Evolutionary conservation across 2,329 filamentous ascomycete species (phyloP).

Genomic region (Geoglossum cookeanum): DNA sequence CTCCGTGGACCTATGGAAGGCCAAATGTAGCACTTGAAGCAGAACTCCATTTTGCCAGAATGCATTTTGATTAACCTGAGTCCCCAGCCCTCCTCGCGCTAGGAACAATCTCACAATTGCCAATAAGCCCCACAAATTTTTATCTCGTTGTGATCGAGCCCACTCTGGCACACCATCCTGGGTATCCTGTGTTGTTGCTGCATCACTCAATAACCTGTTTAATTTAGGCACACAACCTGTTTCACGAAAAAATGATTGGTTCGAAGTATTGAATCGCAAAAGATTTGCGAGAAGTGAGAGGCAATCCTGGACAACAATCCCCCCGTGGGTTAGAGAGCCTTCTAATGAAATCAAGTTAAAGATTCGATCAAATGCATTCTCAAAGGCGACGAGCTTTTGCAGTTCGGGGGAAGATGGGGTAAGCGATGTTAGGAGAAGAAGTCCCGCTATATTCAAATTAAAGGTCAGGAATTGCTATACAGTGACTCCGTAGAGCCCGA

Average conservation of each 20-base stretch:
- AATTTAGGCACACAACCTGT: constrained; percentile 64
- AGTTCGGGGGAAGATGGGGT: constrained; percentile 75
- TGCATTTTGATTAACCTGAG: constrained; percentile 62
- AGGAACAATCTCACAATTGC: constrained; percentile 58
- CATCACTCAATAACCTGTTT: constrained; percentile 44
- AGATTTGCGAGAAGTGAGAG: constrained; percentile 81
- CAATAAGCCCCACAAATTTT: constrained; percentile 5
- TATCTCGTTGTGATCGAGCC: constrained; percentile 55
- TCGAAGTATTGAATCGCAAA: constrained; percentile 68
- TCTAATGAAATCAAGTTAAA: constrained; percentile 70
- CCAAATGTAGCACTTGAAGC: constrained; percentile 60
- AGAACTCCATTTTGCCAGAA: constrained; percentile 73
- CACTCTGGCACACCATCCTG: constrained; percentile 48
- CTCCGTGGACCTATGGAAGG: constrained; percentile 56
- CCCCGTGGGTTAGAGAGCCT: constrained; percentile 64
- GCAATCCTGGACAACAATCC: constrained; percentile 80
- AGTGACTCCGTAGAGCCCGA: background rate
- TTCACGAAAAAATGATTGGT: constrained; percentile 86
- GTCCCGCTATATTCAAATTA: constrained; percentile 36
- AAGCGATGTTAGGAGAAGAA: constrained; percentile 72
- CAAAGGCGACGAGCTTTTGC: constrained; percentile 88
- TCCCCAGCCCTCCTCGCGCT: constrained; percentile 58
- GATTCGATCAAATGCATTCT: constrained; percentile 76
- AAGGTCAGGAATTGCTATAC: background rate
- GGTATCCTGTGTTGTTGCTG: constrained; percentile 33